A percentile compares a stretch with the other conserved stretches of the same genome.
These are phyloP conservation scores for Mortierella sp. DNA, from an alignment of 371 early-diverging fungal species.

Conservation along the genomic window DNA sequence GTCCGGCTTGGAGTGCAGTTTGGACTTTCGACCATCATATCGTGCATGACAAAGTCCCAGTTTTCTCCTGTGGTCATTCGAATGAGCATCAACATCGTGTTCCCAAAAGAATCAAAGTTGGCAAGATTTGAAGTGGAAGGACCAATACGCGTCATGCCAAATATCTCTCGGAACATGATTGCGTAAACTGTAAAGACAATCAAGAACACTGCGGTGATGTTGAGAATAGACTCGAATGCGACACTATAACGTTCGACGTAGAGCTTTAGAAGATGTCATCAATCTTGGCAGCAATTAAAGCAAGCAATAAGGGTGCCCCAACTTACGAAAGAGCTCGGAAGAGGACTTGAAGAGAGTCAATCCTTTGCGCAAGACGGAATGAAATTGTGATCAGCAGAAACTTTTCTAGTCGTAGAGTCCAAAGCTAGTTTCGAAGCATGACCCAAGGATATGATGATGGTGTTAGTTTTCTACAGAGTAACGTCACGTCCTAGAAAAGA, in stretches of 20 bases:
- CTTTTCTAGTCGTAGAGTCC: constrained; percentile 59
- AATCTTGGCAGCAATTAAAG: not conserved
- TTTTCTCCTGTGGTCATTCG: constrained; percentile 71
- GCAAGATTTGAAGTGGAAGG: constrained; percentile 62
- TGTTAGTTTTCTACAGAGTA: too few relatives aligned
- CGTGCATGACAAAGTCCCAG: constrained; percentile 72
- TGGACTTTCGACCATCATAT: constrained; percentile 59
- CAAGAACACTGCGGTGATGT: constrained; percentile 61
- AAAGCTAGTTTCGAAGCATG: constrained; percentile 18
- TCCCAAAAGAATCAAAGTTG: constrained; percentile 61
- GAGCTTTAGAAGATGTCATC: not conserved
- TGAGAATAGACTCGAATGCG: constrained; percentile 61
- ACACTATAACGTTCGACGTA: constrained; percentile 43
- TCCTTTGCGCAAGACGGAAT: constrained; percentile 65
- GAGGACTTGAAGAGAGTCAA: constrained; percentile 62
- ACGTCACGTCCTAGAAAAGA: not conserved
- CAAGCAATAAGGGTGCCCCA: not conserved
- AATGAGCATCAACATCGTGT: constrained; percentile 60
- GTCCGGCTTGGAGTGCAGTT: constrained; percentile 55
- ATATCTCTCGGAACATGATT: constrained; percentile 63
- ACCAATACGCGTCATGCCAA: constrained; percentile 63
- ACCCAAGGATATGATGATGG: too few relatives aligned
- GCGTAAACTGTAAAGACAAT: constrained; percentile 63
- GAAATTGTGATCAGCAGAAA: constrained; percentile 59
- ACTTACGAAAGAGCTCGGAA: constrained; percentile 63